These are phyloP conservation scores for Emericellopsis terricola DNA, from an alignment of 495 filamentous ascomycete genomes.

Conservation along the genomic window DNA sequence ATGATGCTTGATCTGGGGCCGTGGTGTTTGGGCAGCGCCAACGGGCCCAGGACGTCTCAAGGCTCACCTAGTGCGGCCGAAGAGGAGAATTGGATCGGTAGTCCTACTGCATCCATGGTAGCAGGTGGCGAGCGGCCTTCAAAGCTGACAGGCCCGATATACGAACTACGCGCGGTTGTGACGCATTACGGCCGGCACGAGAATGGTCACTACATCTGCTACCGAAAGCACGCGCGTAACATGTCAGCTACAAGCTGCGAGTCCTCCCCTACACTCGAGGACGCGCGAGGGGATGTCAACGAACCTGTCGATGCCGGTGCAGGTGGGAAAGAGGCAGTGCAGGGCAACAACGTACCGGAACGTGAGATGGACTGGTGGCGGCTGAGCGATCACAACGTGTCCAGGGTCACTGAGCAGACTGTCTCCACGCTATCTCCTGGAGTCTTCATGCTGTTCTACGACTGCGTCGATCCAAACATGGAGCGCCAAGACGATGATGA, in stretches of 20 bases:
- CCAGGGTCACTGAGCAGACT: conserved; percentile 47
- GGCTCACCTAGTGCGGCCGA: conserved; percentile 8
- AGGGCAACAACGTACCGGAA: background rate
- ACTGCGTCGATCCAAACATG: conserved; percentile 32
- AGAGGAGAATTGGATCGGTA: conserved; percentile 45
- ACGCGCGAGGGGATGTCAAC: background rate
- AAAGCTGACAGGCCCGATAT: conserved; percentile 35
- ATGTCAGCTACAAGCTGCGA: too few relatives aligned
- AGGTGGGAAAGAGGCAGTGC: conserved; percentile 1
- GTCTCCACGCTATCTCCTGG: conserved; percentile 60
- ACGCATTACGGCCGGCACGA: conserved; percentile 84
- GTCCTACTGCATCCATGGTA: conserved; percentile 54
- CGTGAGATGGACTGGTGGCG: conserved; percentile 52
- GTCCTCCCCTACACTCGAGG: conserved; percentile 1
- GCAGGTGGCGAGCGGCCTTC: conserved; percentile 22
- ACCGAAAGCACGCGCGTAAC: conserved; percentile 1
- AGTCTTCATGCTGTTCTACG: conserved; percentile 96
- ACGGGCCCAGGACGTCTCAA: background rate
- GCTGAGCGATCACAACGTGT: conserved; percentile 72
- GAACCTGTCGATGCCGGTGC: background rate
- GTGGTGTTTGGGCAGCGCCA: conserved; percentile 54
- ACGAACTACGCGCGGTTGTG: conserved; percentile 68
- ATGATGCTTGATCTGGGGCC: conserved; percentile 48
- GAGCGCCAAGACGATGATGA: conserved; percentile 10
- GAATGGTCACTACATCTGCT: conserved; percentile 92